phyloP scores from a whole-genome alignment of 768 basidiomycete genomes.

The Kwoniella dendrophila region DNA sequence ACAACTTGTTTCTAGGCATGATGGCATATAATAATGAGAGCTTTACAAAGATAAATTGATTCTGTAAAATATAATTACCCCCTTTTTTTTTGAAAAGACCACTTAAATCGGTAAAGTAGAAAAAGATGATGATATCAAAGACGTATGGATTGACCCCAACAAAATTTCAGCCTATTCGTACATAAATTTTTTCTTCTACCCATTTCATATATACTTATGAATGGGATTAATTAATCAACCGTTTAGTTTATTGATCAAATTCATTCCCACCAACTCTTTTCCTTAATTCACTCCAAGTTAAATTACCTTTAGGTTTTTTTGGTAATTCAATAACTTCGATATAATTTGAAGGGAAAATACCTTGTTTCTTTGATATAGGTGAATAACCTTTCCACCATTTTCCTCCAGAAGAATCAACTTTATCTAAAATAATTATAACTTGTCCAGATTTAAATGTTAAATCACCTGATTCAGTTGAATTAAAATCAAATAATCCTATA shows the following conservation, averaged over 20 bases:
- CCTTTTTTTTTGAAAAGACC: too few species aligned
- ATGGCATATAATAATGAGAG: too few species aligned
- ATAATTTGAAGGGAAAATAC: conserved; percentile 50
- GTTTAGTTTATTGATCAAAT: conserved; percentile 37
- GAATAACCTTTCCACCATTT: conserved; percentile 45
- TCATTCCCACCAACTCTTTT: conserved; percentile 26
- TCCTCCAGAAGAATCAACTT: conserved; percentile 60
- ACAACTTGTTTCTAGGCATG: too few species aligned
- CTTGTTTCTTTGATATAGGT: conserved; percentile 16
- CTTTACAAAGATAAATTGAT: too few species aligned
- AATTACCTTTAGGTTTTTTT: conserved; percentile 36
- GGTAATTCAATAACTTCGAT: conserved; percentile 48
- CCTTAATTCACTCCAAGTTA: conserved; percentile 38
- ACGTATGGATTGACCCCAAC: too few species aligned
- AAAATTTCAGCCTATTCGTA: too few species aligned
- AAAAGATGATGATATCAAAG: too few species aligned
- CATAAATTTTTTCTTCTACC: too few species aligned
- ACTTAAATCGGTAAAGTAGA: too few species aligned
- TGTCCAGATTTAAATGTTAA: conserved; percentile 67
- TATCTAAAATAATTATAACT: conserved; percentile 69
- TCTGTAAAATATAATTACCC: too few species aligned
- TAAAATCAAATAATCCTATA: conserved; percentile 73
- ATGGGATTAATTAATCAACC: too few species aligned
- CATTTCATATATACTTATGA: too few species aligned
- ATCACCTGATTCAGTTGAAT: conserved; percentile 75